Conservation (phyloP, 495 filamentous ascomycete species). For the Parachaetomium inaequale region DNA sequence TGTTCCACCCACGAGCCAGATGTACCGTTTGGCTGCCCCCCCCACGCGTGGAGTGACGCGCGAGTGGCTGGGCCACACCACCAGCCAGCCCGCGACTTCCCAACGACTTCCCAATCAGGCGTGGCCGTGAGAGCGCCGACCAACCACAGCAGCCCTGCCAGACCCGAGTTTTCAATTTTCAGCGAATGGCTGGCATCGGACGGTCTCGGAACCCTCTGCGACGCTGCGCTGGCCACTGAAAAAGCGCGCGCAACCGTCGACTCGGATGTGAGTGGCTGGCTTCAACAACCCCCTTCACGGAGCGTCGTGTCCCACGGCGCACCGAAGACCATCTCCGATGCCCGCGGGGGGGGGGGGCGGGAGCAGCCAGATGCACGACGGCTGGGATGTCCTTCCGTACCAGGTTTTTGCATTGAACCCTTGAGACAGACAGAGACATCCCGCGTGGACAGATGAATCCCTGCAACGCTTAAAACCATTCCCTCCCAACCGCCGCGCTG, state of each 20-base stretch:
- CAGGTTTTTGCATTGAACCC: neutral
- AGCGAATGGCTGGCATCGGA: slow-evolving; percentile 18
- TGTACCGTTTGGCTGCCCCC: slow-evolving; percentile 1
- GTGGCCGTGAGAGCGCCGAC: slow-evolving; percentile 17
- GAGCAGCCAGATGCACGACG: neutral
- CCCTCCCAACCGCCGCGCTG: neutral
- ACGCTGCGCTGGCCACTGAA: neutral
- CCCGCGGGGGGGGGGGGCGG: neutral
- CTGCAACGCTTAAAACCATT: neutral
- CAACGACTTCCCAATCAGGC: slow-evolving; percentile 27
- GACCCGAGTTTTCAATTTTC: slow-evolving; percentile 12
- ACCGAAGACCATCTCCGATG: neutral
- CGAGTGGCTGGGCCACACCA: neutral
- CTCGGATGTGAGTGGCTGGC: neutral
- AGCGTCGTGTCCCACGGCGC: neutral
- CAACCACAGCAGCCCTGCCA: slow-evolving; percentile 1
- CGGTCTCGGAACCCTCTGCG: slow-evolving; percentile 12
- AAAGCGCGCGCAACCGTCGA: neutral
- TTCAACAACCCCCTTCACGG: neutral
- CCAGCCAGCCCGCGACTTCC: slow-evolving; percentile 12
- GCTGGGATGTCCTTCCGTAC: neutral
- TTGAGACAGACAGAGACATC: neutral
- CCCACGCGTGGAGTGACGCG: slow-evolving; percentile 7
- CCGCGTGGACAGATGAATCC: slow-evolving; percentile 8
- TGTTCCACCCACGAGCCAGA: neutral